phyloP scores from a whole-genome alignment of 2,329 filamentous ascomycete species.

The Exophiala lecanii-corni region DNA sequence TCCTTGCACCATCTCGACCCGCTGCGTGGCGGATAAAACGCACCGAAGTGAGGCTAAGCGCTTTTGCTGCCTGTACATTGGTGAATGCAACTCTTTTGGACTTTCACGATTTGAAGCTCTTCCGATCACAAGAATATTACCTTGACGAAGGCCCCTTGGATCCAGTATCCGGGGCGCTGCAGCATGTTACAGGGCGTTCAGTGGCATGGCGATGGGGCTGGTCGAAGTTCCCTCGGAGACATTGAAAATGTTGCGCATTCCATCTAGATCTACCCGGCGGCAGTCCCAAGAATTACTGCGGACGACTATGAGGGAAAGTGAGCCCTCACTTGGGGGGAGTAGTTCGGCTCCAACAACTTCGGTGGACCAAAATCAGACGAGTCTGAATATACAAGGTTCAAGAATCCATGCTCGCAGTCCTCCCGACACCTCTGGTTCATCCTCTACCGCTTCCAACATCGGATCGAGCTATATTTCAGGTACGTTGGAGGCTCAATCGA shows the following conservation, averaged over 20 bases:
- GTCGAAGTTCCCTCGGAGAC: conserved; percentile 63
- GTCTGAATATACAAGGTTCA: too few species aligned
- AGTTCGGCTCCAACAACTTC: too few species aligned
- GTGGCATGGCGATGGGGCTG: conserved; percentile 72
- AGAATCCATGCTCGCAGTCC: too few species aligned
- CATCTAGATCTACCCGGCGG: conserved; percentile 9
- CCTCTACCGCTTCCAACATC: too few species aligned
- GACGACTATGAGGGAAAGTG: too few species aligned
- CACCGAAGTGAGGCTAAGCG: conserved; percentile 44
- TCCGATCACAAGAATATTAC: conserved; percentile 48
- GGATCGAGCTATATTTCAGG: too few species aligned
- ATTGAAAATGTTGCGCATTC: conserved; percentile 34
- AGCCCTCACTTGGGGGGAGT: too few species aligned
- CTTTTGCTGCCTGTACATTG: conserved; percentile 50
- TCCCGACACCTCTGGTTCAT: too few species aligned
- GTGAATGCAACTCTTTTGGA: conserved; percentile 57
- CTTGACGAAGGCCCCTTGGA: conserved; percentile 53
- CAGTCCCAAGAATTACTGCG: too few species aligned
- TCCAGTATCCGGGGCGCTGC: conserved; percentile 46
- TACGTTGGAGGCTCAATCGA: conserved; percentile 8
- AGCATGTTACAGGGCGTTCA: conserved; percentile 34
- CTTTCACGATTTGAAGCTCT: conserved; percentile 50
- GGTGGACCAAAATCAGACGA: too few species aligned
- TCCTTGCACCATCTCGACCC: conserved; percentile 59
- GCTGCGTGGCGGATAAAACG: conserved; percentile 50